These are phyloP conservation scores for Tetracladium marchalianum DNA, from an alignment of 495 filamentous ascomycete species.

Conservation along the genomic window DNA sequence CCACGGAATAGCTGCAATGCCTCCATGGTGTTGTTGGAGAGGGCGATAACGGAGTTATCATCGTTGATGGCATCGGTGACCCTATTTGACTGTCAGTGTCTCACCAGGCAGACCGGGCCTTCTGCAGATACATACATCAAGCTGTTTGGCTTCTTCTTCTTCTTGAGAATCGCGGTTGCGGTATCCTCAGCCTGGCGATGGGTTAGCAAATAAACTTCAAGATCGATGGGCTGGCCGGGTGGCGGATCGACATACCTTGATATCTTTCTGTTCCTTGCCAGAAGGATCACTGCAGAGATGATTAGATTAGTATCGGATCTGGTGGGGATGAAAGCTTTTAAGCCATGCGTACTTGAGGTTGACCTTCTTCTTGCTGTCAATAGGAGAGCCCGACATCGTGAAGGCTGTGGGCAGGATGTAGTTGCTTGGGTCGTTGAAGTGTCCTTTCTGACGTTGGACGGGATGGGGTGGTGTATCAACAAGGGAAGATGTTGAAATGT, in stretches of 20 bases:
- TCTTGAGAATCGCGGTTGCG: slow-evolving; percentile 96
- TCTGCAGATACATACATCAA: slow-evolving; percentile 59
- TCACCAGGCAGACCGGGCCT: background rate
- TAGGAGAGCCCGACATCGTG: slow-evolving; percentile 21
- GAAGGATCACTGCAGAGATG: slow-evolving; percentile 63
- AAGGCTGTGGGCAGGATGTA: background rate
- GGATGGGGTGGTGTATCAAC: background rate
- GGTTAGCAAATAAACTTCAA: slow-evolving; percentile 20
- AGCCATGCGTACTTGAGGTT: slow-evolving; percentile 65
- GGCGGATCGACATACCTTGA: slow-evolving; percentile 35
- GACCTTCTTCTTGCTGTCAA: slow-evolving; percentile 84
- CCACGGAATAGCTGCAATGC: slow-evolving; percentile 94
- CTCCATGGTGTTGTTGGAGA: slow-evolving; percentile 99
- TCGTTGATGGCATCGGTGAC: slow-evolving; percentile 97
- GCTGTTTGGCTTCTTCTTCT: slow-evolving; percentile 99
- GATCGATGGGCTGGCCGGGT: slow-evolving; percentile 21
- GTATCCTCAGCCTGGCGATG: slow-evolving; percentile 69
- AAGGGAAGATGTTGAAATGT: slow-evolving; percentile 1
- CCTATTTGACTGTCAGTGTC: slow-evolving; percentile 42
- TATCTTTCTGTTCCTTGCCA: slow-evolving; percentile 73
- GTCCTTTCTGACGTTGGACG: too few species aligned
- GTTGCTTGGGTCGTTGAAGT: background rate
- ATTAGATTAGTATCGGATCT: slow-evolving; percentile 25
- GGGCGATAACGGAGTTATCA: slow-evolving; percentile 98
- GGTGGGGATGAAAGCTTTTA: background rate